A percentile compares a stretch with the other conserved stretches of the same genome.
These are phyloP conservation scores for Acanthamoeba divionensis DNA, from an alignment of 208 protist genomes.

Conservation along the genomic window DNA sequence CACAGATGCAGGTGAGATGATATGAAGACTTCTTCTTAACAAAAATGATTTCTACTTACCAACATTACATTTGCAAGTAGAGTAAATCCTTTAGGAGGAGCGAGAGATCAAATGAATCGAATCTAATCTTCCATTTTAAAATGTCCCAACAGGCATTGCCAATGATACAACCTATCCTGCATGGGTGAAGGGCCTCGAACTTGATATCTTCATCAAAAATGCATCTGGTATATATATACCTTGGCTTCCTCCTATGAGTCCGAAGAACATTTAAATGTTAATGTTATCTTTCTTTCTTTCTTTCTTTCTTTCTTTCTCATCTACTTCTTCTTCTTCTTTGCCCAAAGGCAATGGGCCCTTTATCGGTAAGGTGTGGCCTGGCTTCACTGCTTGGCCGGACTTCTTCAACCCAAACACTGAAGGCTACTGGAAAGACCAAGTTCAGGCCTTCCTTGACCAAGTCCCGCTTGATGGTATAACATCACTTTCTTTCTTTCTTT, in stretches of 20 bases:
- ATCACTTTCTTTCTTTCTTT: not conserved
- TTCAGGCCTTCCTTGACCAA: conserved; percentile 65
- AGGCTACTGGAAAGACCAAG: conserved; percentile 70
- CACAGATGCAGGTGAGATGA: not conserved
- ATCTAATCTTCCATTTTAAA: too few relatives aligned
- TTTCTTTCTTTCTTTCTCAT: not conserved
- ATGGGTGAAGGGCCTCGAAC: conserved; percentile 63
- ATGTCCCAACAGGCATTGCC: conserved; percentile 47
- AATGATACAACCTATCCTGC: not conserved
- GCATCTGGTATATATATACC: not conserved
- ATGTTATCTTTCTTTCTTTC: too few relatives aligned
- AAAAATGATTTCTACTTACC: too few relatives aligned
- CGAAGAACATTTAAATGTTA: too few relatives aligned
- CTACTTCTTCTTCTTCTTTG: not conserved
- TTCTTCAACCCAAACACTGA: conserved; percentile 71
- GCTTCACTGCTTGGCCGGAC: conserved; percentile 77
- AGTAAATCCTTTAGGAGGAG: too few relatives aligned
- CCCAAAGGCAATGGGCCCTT: not conserved
- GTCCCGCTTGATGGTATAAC: conserved; percentile 70
- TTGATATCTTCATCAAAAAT: conserved; percentile 65
- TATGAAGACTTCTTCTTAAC: too few relatives aligned
- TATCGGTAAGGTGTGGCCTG: conserved; percentile 71
- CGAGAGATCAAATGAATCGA: too few relatives aligned
- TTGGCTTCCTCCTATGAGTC: too few relatives aligned
- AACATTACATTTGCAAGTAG: too few relatives aligned